These are phyloP conservation scores for Metschnikowia koreensis DNA, from an alignment of 805 yeast genomes.

Conservation along the genomic window DNA sequence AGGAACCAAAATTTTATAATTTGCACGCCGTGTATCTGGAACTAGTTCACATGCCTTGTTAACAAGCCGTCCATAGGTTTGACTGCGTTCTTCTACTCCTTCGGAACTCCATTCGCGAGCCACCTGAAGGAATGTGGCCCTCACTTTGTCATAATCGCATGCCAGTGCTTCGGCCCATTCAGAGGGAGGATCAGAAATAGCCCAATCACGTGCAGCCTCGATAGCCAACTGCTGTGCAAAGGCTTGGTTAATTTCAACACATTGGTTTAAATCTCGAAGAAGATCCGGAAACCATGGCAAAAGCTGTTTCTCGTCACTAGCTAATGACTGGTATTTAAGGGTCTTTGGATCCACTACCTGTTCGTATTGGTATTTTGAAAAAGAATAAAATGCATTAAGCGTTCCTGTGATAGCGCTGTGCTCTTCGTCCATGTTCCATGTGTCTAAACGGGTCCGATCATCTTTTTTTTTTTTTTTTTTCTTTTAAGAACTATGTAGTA, in stretches of 20 bases:
- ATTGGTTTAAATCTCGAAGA: conserved; percentile 36
- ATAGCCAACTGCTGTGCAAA: conserved; percentile 46
- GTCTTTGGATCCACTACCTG: conserved; percentile 33
- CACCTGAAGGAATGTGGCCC: conserved; percentile 54
- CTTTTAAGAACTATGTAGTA: not conserved
- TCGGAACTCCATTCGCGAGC: conserved; percentile 61
- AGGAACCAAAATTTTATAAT: conserved; percentile 51
- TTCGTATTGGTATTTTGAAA: conserved; percentile 32
- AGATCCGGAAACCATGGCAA: conserved; percentile 52
- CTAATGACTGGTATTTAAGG: conserved; percentile 28
- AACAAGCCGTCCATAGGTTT: conserved; percentile 39
- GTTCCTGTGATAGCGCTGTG: conserved; percentile 37
- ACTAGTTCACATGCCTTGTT: conserved; percentile 30
- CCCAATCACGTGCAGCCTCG: conserved; percentile 50
- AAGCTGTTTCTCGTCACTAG: conserved; percentile 39
- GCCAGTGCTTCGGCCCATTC: conserved; percentile 43
- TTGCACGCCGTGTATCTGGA: conserved; percentile 38
- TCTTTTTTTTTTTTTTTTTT: too few species aligned
- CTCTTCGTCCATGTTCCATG: conserved; percentile 27
- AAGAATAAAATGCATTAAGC: conserved; percentile 34
- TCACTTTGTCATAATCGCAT: conserved; percentile 55
- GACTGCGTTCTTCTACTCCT: conserved; percentile 46
- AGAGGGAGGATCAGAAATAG: conserved; percentile 34
- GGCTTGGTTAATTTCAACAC: conserved; percentile 44
- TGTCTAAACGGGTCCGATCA: not conserved